Conservation (phyloP, 306 rosid genomes). For the Malus fusca region DNA sequence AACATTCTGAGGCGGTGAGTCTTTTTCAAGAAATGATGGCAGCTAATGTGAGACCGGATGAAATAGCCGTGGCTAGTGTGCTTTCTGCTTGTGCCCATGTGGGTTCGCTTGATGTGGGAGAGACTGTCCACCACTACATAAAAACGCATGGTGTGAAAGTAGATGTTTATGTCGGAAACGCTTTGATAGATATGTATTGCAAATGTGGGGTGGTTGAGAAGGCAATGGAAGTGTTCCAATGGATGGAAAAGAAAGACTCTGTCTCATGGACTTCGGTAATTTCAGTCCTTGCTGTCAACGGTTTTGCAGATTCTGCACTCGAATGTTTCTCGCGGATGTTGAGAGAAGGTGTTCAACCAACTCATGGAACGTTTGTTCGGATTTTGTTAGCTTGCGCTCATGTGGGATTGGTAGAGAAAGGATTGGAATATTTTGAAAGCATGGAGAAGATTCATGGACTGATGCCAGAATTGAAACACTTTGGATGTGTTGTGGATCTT, state of each 20-base stretch:
- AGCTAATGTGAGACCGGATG: slow-evolving; percentile 63
- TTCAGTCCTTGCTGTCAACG: slow-evolving; percentile 82
- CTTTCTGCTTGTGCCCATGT: slow-evolving; percentile 90
- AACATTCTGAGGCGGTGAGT: slow-evolving; percentile 47
- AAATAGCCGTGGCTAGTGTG: slow-evolving; percentile 56
- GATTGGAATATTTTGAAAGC: slow-evolving; percentile 59
- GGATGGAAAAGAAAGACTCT: slow-evolving; percentile 54
- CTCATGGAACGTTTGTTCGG: slow-evolving; percentile 69
- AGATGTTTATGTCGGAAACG: slow-evolving; percentile 65
- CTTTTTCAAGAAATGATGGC: slow-evolving; percentile 79
- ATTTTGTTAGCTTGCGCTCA: slow-evolving; percentile 74
- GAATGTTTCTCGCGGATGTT: slow-evolving; percentile 56
- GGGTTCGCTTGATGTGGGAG: slow-evolving; percentile 76
- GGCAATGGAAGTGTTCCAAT: slow-evolving; percentile 58
- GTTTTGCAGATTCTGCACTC: slow-evolving; percentile 60
- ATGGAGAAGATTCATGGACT: slow-evolving; percentile 63
- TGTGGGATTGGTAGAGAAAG: slow-evolving; percentile 72
- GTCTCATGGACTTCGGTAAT: slow-evolving; percentile 71
- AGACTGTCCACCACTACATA: slow-evolving; percentile 51
- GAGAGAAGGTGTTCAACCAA: slow-evolving; percentile 48
- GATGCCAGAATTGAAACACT: slow-evolving; percentile 74
- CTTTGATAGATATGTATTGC: slow-evolving; percentile 81
- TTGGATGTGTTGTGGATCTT: slow-evolving; percentile 71
- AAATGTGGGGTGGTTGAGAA: slow-evolving; percentile 76
- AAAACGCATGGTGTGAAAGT: slow-evolving; percentile 41